Percentiles rank a stretch among this genome's conserved stretches.
Evolutionary conservation across 305 asterid genomes (phyloP).

Genomic region (Salvia sclarea): DNA sequence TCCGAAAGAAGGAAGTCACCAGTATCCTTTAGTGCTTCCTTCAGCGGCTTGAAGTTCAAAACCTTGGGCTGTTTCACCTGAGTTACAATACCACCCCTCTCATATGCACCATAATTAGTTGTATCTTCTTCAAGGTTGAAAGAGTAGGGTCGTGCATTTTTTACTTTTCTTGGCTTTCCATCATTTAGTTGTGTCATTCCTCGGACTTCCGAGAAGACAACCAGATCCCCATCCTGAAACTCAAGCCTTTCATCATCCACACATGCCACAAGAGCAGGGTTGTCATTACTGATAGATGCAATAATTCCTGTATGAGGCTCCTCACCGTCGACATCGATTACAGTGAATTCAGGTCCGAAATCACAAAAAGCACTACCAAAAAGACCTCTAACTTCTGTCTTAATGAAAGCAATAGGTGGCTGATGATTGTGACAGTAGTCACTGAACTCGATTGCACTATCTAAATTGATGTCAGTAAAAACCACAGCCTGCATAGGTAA

Average conservation of each 20-base stretch:
- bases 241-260: constrained; percentile 98
- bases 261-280: constrained; percentile 81
- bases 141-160: constrained; percentile 71
- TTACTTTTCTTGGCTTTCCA: constrained; percentile 86
- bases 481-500: constrained; percentile 75
- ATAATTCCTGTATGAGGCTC: constrained; percentile 94
- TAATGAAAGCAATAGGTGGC: constrained; percentile 91
- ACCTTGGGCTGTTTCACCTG: constrained; percentile 91
- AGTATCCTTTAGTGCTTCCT: constrained; percentile 72
- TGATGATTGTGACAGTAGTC: constrained; percentile 87
- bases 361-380: constrained; percentile 87
- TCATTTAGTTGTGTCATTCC: constrained; percentile 94
- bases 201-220: constrained; percentile 81
- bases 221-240: constrained; percentile 93
- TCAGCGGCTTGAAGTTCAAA: constrained; percentile 77
- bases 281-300: constrained; percentile 86
- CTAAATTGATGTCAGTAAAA: constrained; percentile 64
- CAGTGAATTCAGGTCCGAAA: constrained; percentile 91
- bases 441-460: constrained; percentile 67
- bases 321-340: constrained; percentile 86
- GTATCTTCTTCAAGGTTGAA: constrained; percentile 89
- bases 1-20: constrained; percentile 92
- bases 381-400: constrained; percentile 89
- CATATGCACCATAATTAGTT: constrained; percentile 61
- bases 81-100: constrained; percentile 87